These are phyloP conservation scores for Beauveria sp. DNA, from an alignment of 2,329 filamentous ascomycete species.

Conservation along the genomic window DNA sequence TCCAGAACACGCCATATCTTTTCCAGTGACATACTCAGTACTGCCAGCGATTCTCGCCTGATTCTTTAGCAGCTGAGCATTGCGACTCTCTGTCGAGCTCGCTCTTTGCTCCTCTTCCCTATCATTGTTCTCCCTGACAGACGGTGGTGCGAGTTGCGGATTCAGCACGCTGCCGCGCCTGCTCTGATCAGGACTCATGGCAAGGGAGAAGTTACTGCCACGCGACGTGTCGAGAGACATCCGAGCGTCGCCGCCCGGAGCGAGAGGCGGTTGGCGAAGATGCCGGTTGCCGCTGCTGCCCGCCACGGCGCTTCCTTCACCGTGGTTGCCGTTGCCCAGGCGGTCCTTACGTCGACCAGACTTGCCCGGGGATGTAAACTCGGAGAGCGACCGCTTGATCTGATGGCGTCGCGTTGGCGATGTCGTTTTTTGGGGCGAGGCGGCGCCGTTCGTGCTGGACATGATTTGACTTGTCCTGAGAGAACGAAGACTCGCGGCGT, in stretches of 20 bases:
- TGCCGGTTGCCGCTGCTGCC: slow-evolving; percentile 20
- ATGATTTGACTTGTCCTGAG: neutral
- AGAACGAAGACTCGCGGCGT: neutral
- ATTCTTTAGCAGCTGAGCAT: slow-evolving; percentile 34
- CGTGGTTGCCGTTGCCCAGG: slow-evolving; percentile 25
- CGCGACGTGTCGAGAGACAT: slow-evolving; percentile 38
- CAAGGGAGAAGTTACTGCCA: slow-evolving; percentile 37
- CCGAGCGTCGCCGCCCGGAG: slow-evolving; percentile 17
- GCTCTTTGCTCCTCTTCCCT: slow-evolving; percentile 19
- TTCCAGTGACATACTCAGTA: slow-evolving; percentile 23
- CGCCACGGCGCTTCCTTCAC: slow-evolving; percentile 15
- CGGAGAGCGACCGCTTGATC: slow-evolving; percentile 48
- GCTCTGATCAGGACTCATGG: slow-evolving; percentile 35
- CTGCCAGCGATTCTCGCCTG: slow-evolving; percentile 21
- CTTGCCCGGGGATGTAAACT: slow-evolving; percentile 41
- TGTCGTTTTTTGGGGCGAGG: slow-evolving; percentile 14
- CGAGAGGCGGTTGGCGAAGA: slow-evolving; percentile 18
- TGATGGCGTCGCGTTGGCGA: slow-evolving; percentile 35
- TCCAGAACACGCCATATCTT: no score
- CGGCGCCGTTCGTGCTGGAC: neutral
- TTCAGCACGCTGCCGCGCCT: slow-evolving; percentile 34
- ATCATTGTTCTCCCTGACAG: slow-evolving; percentile 1
- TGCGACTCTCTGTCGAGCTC: slow-evolving; percentile 22
- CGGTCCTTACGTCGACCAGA: slow-evolving; percentile 26
- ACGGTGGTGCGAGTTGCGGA: slow-evolving; percentile 14